Evolutionary conservation across 192 early-diverging fungal genomes (phyloP).

Genomic region (Phycomyces nitens): DNA sequence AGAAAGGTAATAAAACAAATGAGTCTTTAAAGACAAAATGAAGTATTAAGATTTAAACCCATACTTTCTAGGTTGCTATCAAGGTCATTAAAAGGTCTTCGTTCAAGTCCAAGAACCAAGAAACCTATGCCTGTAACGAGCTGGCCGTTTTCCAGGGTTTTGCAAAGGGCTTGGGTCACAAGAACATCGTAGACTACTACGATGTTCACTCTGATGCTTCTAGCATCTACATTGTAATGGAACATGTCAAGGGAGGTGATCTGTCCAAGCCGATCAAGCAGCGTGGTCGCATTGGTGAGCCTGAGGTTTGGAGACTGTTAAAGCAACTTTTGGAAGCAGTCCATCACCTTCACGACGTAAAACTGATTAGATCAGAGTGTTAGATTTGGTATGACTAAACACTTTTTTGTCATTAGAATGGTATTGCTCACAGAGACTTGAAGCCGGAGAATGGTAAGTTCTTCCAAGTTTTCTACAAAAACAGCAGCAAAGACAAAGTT

Average conservation of each 20-base stretch:
- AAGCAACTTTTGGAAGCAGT: slow-evolving; percentile 52
- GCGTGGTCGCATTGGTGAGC: slow-evolving; percentile 42
- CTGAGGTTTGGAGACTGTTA: slow-evolving; percentile 47
- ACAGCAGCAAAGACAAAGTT: no score
- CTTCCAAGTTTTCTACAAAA: background rate
- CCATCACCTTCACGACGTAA: slow-evolving; percentile 48
- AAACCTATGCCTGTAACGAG: slow-evolving; percentile 45
- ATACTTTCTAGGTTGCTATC: slow-evolving; percentile 63
- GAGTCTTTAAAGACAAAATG: no score
- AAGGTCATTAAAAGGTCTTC: slow-evolving; percentile 55
- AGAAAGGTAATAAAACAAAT: no score
- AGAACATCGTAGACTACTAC: slow-evolving; percentile 54
- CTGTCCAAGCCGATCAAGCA: slow-evolving; percentile 57
- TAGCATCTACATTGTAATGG: slow-evolving; percentile 57
- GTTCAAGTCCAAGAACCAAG: slow-evolving; percentile 53
- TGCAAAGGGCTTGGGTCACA: slow-evolving; percentile 37
- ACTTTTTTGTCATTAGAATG: background rate
- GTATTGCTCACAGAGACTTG: slow-evolving; percentile 74
- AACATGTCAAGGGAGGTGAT: slow-evolving; percentile 58
- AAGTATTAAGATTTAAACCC: no score
- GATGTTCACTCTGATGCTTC: slow-evolving; percentile 47
- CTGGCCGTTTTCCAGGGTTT: slow-evolving; percentile 43
- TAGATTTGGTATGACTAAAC: background rate
- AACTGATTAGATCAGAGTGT: no score
- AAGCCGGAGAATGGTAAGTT: slow-evolving; percentile 68